Evolutionary conservation across 2,329 filamentous ascomycete genomes (phyloP), one percentile per base, ranked within the genome.

Genomic region (Penicillium sclerotiorum): DNA sequence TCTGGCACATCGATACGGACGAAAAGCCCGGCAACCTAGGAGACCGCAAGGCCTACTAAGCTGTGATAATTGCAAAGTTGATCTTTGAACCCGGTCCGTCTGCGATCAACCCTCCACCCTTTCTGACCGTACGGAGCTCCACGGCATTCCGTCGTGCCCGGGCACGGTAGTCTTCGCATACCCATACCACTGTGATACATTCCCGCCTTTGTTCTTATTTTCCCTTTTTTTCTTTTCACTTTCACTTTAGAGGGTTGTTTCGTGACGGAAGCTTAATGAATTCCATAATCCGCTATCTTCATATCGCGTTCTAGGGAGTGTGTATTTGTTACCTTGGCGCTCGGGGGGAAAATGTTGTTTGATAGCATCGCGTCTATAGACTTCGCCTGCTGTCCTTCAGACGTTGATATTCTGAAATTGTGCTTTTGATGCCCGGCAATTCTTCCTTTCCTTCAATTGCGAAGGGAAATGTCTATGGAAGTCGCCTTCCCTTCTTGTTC

Each of bases 1-100:
- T 99, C 51, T 99, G 94, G 94, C 94, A 99, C 70, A 89, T 96
- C 64, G 94, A 99, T 71, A 99, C 94, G 2, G 85, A 92, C 49
- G 94, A 99, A 78, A 96, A 96, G 80, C 83, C 85, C 27, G 90
- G 91, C 27, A 97, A 97, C 50, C 64, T 74, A 17, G 70, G 70
- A 49, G 57, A 61, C 35, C 69, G 69, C 57, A 71, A 71, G 55
- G 70, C 71, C 15, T 73, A 67, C 55, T 73, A 66, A 58, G 37
- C 13, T 15, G 28, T n/a, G 22, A 43, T 23, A 13, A 32, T 35
- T 20, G 28, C 49, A 56, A 37, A 61, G 56, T 55, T 56, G 53
- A 55, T 52, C 55, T 61, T 59, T 58, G 51, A 58, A 49, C 46
- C 50, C 43, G 41, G 50, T 43, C 60, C 48, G 44, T 55, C 52